Evolutionary conservation across 768 basidiomycete genomes (phyloP).

Genomic region (Tubosaeta sp.): DNA sequence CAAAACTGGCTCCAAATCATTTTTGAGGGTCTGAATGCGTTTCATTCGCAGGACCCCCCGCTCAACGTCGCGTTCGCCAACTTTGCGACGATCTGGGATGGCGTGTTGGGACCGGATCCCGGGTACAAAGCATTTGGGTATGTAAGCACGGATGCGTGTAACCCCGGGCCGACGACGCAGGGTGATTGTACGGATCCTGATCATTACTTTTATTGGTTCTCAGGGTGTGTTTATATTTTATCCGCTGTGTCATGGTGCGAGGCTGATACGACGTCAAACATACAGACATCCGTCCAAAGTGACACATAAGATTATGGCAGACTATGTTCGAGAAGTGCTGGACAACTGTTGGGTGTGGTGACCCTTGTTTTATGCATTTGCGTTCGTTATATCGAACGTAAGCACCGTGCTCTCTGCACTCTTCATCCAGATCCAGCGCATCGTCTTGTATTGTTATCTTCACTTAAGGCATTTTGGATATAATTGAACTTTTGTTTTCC

Average conservation of each 20-base stretch:
- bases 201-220: constrained; percentile 52
- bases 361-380: not conserved
- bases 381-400: not conserved
- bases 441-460: not conserved
- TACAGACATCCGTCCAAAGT: constrained; percentile 47
- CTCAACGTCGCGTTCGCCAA: constrained; percentile 44
- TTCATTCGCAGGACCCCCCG: constrained; percentile 28
- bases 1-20: constrained; percentile 46
- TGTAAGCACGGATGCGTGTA: constrained; percentile 37
- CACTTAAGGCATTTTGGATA: not conserved
- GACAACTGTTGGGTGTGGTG: constrained; percentile 23
- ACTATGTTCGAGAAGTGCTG: constrained; percentile 43
- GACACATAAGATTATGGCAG: constrained; percentile 50
- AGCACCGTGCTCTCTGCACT: not conserved
- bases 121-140: constrained; percentile 49
- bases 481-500: not conserved
- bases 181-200: constrained; percentile 39
- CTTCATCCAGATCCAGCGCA: not conserved
- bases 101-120: constrained; percentile 39
- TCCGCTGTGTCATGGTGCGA: not conserved
- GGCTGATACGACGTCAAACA: not conserved
- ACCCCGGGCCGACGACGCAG: constrained; percentile 31
- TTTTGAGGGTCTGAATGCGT: constrained; percentile 37
- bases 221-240: constrained; percentile 33
- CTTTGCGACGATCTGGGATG: constrained; percentile 49